A percentile compares a stretch with the other conserved stretches of the same genome.
Evolutionary conservation across 208 protist genomes (phyloP).

Genomic region (Sergeia podlipaevii): DNA sequence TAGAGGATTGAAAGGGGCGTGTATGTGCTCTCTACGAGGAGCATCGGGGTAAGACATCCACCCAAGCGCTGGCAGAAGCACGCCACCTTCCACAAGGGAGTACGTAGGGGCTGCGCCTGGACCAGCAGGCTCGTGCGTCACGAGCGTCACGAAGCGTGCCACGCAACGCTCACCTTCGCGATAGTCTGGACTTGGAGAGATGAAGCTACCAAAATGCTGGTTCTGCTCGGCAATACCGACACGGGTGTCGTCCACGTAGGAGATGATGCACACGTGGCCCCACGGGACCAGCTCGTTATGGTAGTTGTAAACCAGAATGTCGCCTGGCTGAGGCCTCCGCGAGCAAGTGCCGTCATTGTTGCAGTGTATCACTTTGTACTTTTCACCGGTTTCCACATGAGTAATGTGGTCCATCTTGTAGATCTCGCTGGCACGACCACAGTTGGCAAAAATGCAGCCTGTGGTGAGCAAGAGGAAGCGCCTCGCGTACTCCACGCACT

Average conservation of each 20-base stretch:
- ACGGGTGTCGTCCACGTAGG: slow-evolving; percentile 52
- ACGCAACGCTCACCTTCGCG: slow-evolving; percentile 63
- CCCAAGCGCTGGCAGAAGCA: slow-evolving; percentile 26
- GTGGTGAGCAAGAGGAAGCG: slow-evolving; percentile 71
- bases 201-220: slow-evolving; percentile 47
- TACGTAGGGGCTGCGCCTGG: too few relatives aligned
- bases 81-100: slow-evolving; percentile 23
- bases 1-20: slow-evolving; percentile 34
- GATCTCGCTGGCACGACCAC: slow-evolving; percentile 60
- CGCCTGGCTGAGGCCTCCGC: slow-evolving; percentile 37
- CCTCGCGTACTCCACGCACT: slow-evolving; percentile 79
- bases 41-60: slow-evolving; percentile 65
- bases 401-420: slow-evolving; percentile 59
- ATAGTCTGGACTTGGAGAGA: slow-evolving; percentile 41
- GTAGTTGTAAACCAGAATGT: slow-evolving; percentile 73
- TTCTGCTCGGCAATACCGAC: slow-evolving; percentile 82
- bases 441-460: slow-evolving; percentile 67
- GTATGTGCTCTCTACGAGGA: slow-evolving; percentile 32
- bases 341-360: slow-evolving; percentile 41
- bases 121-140: slow-evolving; percentile 18
- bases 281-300: slow-evolving; percentile 43
- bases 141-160: slow-evolving; percentile 37
- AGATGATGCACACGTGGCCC: slow-evolving; percentile 74
- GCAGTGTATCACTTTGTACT: slow-evolving; percentile 38
- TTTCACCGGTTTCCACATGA: slow-evolving; percentile 52